These are phyloP conservation scores for Penicillium sp. DNA, from an alignment of 2,329 filamentous ascomycete species.

Conservation along the genomic window DNA sequence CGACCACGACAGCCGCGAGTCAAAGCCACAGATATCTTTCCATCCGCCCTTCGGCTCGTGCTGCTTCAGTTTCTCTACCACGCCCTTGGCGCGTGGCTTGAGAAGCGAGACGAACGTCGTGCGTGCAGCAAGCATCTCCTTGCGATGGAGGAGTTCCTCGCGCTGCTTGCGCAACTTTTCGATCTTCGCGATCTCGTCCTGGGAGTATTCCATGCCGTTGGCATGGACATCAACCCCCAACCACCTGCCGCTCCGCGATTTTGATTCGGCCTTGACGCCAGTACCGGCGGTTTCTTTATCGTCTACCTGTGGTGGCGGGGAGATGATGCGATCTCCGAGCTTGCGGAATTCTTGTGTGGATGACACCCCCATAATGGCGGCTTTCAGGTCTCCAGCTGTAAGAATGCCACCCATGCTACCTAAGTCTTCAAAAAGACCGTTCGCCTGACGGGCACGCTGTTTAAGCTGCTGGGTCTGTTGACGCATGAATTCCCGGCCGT, in stretches of 20 bases:
- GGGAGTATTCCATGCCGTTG: constrained; percentile 35
- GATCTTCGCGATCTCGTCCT: constrained; percentile 40
- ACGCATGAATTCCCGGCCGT: constrained; percentile 48
- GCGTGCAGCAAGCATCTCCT: constrained; percentile 43
- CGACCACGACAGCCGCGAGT: constrained; percentile 47
- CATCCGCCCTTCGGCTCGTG: constrained; percentile 45
- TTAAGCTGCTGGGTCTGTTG: constrained; percentile 33
- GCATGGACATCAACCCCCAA: constrained; percentile 31
- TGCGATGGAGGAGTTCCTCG: constrained; percentile 35
- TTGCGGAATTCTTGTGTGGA: constrained; percentile 43
- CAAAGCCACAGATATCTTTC: constrained; percentile 52
- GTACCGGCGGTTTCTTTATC: constrained; percentile 15
- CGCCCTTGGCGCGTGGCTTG: constrained; percentile 41
- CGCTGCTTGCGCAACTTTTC: constrained; percentile 36
- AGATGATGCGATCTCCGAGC: constrained; percentile 40
- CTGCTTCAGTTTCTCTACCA: constrained; percentile 46
- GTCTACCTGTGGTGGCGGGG: constrained; percentile 28
- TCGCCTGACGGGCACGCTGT: constrained; percentile 19
- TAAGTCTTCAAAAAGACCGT: constrained; percentile 30
- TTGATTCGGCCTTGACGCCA: constrained; percentile 15
- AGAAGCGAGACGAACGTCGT: constrained; percentile 44
- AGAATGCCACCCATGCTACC: constrained; percentile 45
- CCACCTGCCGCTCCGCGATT: constrained; percentile 22
- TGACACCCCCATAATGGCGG: constrained; percentile 36
- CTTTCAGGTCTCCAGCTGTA: constrained; percentile 43